Evolutionary conservation across 768 basidiomycete species (phyloP), one percentile per base, ranked within the genome.

Genomic region (Mycena latifolia): DNA sequence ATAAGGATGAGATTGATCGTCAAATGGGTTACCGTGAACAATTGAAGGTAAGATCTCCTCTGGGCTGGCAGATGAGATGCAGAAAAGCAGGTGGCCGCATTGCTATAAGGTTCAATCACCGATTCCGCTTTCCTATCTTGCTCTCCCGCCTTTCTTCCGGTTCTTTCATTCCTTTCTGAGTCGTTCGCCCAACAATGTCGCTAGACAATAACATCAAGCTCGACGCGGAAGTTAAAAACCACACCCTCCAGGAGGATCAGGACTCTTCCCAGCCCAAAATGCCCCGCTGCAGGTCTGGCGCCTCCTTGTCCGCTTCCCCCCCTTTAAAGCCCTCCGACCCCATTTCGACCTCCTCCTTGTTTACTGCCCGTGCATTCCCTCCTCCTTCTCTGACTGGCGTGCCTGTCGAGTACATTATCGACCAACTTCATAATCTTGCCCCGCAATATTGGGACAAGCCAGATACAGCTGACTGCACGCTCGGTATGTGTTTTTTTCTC

Each of bases 391-490:
- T 90, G 70, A 80, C 81, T 45, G 85, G 82, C 68, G 89, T 92
- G 39, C 92, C 92, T 60, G 80, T 87, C 71, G 90, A 91, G 73
- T 93, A 92, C 72, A 91, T 93, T 72, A 74, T 90, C 70, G 84
- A 87, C 72, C 89, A 90, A 75, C 85, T 93, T 45, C 90, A 86
- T 77, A 80, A 77, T 73, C 80, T 93, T 55, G 92, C 91, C 17
- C 79, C 86, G 24, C 79, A 84, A 51, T 92, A 89, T 78, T 93
- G 92, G 92, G 86, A 89, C 72, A 91, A 88, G 67, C 84, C 87
- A 63, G 89, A 92, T 69, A 91, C 89, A 1, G 86, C 92, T 11
- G 91, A 94, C 77, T 94, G 92, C 77, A 92, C 92, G 18, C 84
- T 94, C 61, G 84, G 93, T 93, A 71, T 35, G 86, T 77, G 35